Evolutionary conservation across 2,329 filamentous ascomycete species (phyloP).

Genomic region (Sclerotinia sclerotiorum): DNA sequence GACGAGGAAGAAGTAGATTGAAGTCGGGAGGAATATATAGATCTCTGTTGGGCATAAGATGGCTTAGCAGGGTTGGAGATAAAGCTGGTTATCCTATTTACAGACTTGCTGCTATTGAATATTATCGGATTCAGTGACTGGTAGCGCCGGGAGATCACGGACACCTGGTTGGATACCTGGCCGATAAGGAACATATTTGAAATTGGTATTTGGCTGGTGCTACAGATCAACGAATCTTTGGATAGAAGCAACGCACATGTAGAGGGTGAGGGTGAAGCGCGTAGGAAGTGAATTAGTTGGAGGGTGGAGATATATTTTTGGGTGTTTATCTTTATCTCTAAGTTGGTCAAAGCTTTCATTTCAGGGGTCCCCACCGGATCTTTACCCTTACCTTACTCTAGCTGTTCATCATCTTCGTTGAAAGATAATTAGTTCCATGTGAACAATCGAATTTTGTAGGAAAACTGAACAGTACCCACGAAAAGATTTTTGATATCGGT

Average conservation of each 20-base stretch:
- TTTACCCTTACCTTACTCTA: not conserved
- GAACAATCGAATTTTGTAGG: not conserved
- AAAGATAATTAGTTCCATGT: not conserved
- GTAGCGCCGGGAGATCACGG: slow-evolving; percentile 4
- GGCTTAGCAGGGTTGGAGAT: slow-evolving; percentile 1
- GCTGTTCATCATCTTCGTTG: not conserved
- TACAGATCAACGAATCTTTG: slow-evolving; percentile 5
- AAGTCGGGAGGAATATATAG: slow-evolving; percentile 12
- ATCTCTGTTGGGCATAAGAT: not conserved
- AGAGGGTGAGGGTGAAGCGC: not conserved
- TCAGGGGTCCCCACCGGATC: slow-evolving; percentile 4
- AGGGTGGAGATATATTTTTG: slow-evolving; percentile 3
- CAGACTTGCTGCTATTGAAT: not conserved
- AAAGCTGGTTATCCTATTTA: slow-evolving; percentile 4
- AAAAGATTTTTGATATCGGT: too few relatives aligned
- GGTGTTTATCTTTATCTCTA: slow-evolving; percentile 14
- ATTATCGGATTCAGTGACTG: not conserved
- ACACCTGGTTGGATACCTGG: slow-evolving; percentile 3
- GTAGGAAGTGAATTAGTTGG: slow-evolving; percentile 9
- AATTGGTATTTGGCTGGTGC: not conserved
- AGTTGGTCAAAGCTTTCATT: slow-evolving; percentile 9
- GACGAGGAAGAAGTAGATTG: not conserved
- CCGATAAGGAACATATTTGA: slow-evolving; percentile 13
- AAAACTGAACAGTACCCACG: not conserved
- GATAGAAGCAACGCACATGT: slow-evolving; percentile 2